Evolutionary conservation across 768 basidiomycete species (phyloP), one percentile per base, ranked within the genome.

Genomic region (Boletus sensibilis): DNA sequence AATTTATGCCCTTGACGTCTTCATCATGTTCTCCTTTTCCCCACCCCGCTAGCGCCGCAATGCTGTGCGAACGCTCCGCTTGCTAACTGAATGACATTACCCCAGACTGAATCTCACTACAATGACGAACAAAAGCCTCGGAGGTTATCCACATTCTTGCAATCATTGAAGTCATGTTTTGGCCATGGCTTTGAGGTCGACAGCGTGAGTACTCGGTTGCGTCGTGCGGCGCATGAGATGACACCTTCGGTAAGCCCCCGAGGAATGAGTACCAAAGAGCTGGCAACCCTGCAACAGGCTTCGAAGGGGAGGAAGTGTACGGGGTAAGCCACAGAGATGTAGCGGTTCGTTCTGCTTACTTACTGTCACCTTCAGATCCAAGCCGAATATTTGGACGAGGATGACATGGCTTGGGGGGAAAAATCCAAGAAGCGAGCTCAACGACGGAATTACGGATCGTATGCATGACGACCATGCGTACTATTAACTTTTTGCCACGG

Each of bases 371-470:
- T 35, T 34, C 53, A 68, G 66, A 10, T 55, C 41, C 56, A 60
- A 49, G 68, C 68, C 14, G 60, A 68, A 57, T 65, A 65, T 31
- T 20, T 68, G 43, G 68, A 68, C 31, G 66, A 68, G 4, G 63
- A 70, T 35, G 56, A 68, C 52, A 70, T 65, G 66, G 66, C 63
- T 5, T 70, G 67, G 67, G 66, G 65, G 4, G 47, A 50, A 50
- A 67, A 46, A 33, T 21, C 54, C 1, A 57, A 45, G 43, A 64
- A 61, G 20, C 55, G 25, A 41, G 33, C 14, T 38, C 42, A 43
- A 37, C 52, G 31, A 31, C 42, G n/a, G 44, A 37, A 45, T 43
- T 38, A 44, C 34, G 27, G 40, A 44, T 37, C 21, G 18, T 20
- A 29, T 31, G 33, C 21, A 39, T 13, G 51, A 64, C 43, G 20